These are phyloP conservation scores for Penicillium sp. DNA, from an alignment of 2,329 filamentous ascomycete species.

Conservation along the genomic window DNA sequence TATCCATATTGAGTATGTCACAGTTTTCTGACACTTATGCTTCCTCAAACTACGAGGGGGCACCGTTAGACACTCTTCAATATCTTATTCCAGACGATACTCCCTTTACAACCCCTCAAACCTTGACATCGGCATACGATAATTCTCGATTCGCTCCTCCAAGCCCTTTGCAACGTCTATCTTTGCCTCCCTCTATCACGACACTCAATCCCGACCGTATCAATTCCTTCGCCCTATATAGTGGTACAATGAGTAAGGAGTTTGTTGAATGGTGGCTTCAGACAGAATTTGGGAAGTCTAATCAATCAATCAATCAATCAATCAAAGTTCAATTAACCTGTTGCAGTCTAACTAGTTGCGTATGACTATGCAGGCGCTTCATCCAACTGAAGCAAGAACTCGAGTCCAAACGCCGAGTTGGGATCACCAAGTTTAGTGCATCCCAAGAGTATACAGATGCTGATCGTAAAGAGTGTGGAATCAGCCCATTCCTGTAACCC, in stretches of 20 bases:
- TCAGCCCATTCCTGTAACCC: no score
- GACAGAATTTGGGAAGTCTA: neutral
- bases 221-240: neutral
- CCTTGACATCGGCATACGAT: neutral
- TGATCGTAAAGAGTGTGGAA: no score
- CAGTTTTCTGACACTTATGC: neutral
- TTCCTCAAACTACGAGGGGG: neutral
- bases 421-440: no score
- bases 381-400: no score
- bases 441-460: no score
- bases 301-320: no score
- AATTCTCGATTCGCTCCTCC: neutral
- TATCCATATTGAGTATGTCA: neutral
- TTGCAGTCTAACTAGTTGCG: no score
- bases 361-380: no score
- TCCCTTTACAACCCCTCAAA: neutral
- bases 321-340: no score
- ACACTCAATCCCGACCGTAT: neutral
- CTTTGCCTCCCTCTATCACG: neutral
- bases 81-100: neutral
- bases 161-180: neutral
- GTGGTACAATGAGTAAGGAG: neutral
- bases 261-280: neutral
- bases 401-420: no score
- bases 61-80: neutral